Percentiles rank a stretch among this genome's conserved stretches.
These are phyloP conservation scores for Leptographium radiaticola DNA, from an alignment of 2,329 filamentous ascomycete genomes.

Conservation along the genomic window DNA sequence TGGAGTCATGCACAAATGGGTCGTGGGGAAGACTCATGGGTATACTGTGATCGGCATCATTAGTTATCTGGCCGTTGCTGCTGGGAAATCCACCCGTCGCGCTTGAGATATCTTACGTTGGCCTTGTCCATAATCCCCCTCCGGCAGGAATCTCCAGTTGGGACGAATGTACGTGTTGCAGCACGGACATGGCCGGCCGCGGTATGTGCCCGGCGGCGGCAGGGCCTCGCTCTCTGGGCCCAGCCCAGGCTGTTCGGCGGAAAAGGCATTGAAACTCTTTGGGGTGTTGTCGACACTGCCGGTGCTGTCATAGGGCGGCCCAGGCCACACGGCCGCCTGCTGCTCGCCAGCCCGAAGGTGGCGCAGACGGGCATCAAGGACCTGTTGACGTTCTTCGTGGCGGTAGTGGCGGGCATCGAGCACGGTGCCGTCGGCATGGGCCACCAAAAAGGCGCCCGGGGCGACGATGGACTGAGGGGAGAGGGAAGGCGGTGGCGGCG, in stretches of 20 bases:
- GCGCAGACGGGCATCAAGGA: neutral
- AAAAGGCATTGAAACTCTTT: neutral
- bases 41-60: too few relatives aligned
- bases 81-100: too few relatives aligned
- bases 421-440: neutral
- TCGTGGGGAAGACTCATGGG: too few relatives aligned
- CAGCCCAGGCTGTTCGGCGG: neutral
- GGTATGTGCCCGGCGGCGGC: neutral
- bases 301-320: neutral
- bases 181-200: neutral
- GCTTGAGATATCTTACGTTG: neutral
- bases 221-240: neutral
- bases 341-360: neutral
- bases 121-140: neutral
- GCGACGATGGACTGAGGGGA: neutral
- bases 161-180: slow-evolving; percentile 3
- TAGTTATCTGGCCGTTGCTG: too few relatives aligned
- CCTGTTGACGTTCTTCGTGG: neutral
- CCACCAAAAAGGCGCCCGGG: neutral
- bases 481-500: neutral
- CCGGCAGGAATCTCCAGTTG: neutral
- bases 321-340: neutral
- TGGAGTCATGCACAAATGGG: too few relatives aligned
- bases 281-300: neutral
- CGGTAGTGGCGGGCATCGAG: neutral